A percentile compares a stretch with the other conserved stretches of the same genome.
These are phyloP conservation scores for Neofusicoccum sp. DNA, from an alignment of 2,329 filamentous ascomycete genomes.

Conservation along the genomic window DNA sequence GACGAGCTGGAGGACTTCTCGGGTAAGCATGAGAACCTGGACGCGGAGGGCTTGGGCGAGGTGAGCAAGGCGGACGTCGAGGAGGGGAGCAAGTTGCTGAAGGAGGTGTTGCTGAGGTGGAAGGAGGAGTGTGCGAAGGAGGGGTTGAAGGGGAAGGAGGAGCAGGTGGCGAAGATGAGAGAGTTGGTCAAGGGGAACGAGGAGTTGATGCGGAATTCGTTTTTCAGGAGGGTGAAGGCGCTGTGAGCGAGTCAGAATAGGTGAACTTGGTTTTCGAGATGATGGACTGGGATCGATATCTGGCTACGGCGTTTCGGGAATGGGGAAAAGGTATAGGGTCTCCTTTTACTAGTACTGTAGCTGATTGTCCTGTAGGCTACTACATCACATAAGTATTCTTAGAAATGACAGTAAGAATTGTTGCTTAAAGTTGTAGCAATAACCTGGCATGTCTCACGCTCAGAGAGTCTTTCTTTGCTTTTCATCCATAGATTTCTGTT, in stretches of 20 bases:
- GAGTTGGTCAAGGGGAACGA: slow-evolving; percentile 75
- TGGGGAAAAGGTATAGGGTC: too few species aligned
- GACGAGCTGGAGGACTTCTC: slow-evolving; percentile 97
- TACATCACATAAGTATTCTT: too few species aligned
- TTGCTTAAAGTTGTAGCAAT: too few species aligned
- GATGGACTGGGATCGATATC: too few species aligned
- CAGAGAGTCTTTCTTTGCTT: too few species aligned
- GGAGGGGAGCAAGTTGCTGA: slow-evolving; percentile 79
- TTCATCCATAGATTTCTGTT: too few species aligned
- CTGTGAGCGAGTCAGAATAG: slow-evolving; percentile 30
- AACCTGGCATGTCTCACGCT: too few species aligned
- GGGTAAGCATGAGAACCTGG: slow-evolving; percentile 64
- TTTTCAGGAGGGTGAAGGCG: slow-evolving; percentile 61
- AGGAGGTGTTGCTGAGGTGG: slow-evolving; percentile 80
- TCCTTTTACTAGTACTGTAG: too few species aligned
- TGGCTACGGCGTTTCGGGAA: too few species aligned
- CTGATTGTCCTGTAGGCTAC: too few species aligned
- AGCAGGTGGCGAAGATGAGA: slow-evolving; percentile 75
- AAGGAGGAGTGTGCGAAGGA: slow-evolving; percentile 70
- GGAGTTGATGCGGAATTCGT: slow-evolving; percentile 60
- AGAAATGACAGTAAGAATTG: too few species aligned
- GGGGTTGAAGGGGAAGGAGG: slow-evolving; percentile 56
- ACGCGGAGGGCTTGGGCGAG: slow-evolving; percentile 28
- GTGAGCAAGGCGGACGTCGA: slow-evolving; percentile 80
- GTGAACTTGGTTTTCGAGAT: too few species aligned